Evolutionary conservation across 345 rosid species (phyloP).

Genomic region (Aquilaria malaccensis): DNA sequence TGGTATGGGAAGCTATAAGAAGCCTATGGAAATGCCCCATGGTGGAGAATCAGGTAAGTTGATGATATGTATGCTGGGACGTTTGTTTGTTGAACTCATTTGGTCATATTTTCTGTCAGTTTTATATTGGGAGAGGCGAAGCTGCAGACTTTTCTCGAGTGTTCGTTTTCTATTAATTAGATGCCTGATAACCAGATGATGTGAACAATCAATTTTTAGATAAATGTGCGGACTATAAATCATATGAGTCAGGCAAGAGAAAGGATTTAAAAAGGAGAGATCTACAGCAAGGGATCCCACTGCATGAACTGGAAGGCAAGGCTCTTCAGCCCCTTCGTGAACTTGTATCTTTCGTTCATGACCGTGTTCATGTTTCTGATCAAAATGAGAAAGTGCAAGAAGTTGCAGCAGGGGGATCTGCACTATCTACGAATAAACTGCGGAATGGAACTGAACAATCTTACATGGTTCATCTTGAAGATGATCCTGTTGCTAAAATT

Average conservation of each 20-base stretch:
- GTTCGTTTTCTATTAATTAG: slow-evolving; percentile 12
- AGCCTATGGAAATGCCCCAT: slow-evolving; percentile 12
- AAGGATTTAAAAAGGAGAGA: slow-evolving; percentile 27
- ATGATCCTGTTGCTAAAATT: slow-evolving; percentile 67
- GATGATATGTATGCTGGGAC: slow-evolving; percentile 8
- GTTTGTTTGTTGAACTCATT: slow-evolving; percentile 5
- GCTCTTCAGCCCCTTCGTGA: slow-evolving; percentile 53
- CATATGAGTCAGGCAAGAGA: slow-evolving; percentile 19
- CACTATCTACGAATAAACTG: slow-evolving; percentile 18
- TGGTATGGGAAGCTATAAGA: slow-evolving; percentile 20
- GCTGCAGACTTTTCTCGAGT: background rate
- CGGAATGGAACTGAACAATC: slow-evolving; percentile 14
- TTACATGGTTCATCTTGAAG: slow-evolving; percentile 38
- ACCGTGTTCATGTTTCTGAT: slow-evolving; percentile 38
- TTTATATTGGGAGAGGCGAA: background rate
- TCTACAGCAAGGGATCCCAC: slow-evolving; percentile 16
- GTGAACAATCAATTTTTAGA: slow-evolving; percentile 19
- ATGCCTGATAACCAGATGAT: slow-evolving; percentile 8
- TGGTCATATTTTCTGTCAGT: background rate
- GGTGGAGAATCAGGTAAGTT: slow-evolving; percentile 27
- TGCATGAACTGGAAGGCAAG: slow-evolving; percentile 44
- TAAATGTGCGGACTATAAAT: slow-evolving; percentile 10
- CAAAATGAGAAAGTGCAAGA: slow-evolving; percentile 25
- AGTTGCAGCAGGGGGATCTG: slow-evolving; percentile 28
- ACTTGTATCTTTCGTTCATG: slow-evolving; percentile 75